Percentiles rank a stretch among this genome's conserved stretches.
These are phyloP conservation scores for Sphagnum fallax DNA, from an alignment of 228 moss, liverwort and hornwort genomes.

Conservation along the genomic window DNA sequence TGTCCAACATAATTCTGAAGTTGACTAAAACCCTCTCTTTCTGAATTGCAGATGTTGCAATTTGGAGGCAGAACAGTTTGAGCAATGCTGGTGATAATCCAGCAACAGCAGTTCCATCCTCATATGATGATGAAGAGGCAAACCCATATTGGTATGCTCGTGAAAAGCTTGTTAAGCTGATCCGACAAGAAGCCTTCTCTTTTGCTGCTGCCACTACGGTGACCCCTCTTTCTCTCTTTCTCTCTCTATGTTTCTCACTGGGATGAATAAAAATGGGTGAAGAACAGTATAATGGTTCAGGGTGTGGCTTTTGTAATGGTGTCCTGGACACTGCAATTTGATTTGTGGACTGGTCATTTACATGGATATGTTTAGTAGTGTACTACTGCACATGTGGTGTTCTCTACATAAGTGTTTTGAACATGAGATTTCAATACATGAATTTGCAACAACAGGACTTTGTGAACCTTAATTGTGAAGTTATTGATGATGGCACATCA, in stretches of 20 bases:
- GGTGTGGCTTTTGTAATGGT: no score
- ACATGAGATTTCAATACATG: no score
- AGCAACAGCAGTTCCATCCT: neutral
- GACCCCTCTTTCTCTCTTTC: neutral
- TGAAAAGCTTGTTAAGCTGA: slow-evolving; percentile 4
- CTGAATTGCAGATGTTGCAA: slow-evolving; percentile 2
- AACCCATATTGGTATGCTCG: slow-evolving; percentile 7
- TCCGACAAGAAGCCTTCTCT: slow-evolving; percentile 9
- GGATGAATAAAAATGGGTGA: no score
- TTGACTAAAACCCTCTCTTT: neutral
- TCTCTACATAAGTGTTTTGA: no score
- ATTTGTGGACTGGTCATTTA: no score
- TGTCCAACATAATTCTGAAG: no score
- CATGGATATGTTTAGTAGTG: neutral
- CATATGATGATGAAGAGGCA: neutral
- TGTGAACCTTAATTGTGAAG: no score
- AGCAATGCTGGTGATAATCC: neutral
- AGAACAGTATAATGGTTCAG: no score
- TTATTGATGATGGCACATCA: no score
- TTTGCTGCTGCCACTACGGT: slow-evolving; percentile 4
- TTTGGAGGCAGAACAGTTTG: neutral
- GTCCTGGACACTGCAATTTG: no score
- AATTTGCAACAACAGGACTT: no score
- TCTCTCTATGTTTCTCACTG: neutral
- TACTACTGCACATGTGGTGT: neutral